Percentiles rank a stretch among this genome's conserved stretches.
phyloP scores from a whole-genome alignment of 2,329 filamentous ascomycete species.

The Xylariaceae sp. region DNA sequence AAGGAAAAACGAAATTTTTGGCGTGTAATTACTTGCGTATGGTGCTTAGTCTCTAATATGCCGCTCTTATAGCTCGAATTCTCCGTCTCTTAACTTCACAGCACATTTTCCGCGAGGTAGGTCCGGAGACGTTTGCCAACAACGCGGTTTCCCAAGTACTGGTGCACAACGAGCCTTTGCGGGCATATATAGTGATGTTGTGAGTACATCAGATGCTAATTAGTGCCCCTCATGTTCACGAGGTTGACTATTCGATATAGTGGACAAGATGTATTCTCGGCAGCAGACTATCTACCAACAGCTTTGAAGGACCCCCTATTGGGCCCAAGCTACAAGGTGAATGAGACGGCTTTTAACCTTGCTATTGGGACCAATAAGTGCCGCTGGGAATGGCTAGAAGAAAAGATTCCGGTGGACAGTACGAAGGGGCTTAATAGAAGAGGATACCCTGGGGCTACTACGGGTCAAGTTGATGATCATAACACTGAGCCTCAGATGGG shows the following conservation, averaged over 20 bases:
- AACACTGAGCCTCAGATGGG: too few relatives aligned
- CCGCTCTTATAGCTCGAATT: conserved; percentile 1
- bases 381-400: not conserved
- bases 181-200: conserved; percentile 3
- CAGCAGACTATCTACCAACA: conserved; percentile 1
- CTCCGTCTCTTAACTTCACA: not conserved
- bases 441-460: too few relatives aligned
- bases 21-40: too few relatives aligned
- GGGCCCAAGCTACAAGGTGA: conserved; percentile 4
- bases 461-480: too few relatives aligned
- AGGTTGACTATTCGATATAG: not conserved
- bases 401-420: not conserved
- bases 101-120: not conserved
- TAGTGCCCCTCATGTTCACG: not conserved
- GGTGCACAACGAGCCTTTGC: not conserved
- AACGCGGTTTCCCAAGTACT: not conserved
- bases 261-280: not conserved
- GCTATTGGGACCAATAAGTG: not conserved
- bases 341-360: conserved; percentile 2
- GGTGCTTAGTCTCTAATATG: too few relatives aligned
- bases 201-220: not conserved
- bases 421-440: not conserved
- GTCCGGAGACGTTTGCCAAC: not conserved
- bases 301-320: not conserved
- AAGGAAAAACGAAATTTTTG: too few relatives aligned